These are phyloP conservation scores for Hirsutella thompsonii DNA, from an alignment of 2,329 filamentous ascomycete genomes.

Conservation along the genomic window DNA sequence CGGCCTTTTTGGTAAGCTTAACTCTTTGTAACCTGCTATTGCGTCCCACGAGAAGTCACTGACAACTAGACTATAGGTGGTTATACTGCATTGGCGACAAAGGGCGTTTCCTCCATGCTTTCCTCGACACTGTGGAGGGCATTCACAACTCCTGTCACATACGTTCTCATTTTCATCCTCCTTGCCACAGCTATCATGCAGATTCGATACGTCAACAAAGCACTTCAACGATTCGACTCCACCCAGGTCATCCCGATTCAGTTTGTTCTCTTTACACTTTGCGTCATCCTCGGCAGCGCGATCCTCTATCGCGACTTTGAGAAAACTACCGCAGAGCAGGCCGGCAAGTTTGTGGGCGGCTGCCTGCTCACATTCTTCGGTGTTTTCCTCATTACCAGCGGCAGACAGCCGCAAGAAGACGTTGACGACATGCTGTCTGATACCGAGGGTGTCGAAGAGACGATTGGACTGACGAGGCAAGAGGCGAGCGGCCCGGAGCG, in stretches of 20 bases:
- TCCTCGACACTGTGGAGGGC: conserved; percentile 82
- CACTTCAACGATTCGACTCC: conserved; percentile 84
- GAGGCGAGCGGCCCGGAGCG: conserved; percentile 13
- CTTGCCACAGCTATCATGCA: conserved; percentile 85
- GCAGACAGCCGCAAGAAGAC: conserved; percentile 49
- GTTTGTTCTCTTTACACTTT: conserved; percentile 92
- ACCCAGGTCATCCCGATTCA: conserved; percentile 97
- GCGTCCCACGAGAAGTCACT: not conserved
- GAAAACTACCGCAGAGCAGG: conserved; percentile 58
- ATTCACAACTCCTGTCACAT: conserved; percentile 85
- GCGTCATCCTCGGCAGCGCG: conserved; percentile 87
- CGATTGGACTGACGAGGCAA: conserved; percentile 46
- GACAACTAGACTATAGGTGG: conserved; percentile 44
- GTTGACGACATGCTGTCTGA: conserved; percentile 41
- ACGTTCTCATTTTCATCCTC: conserved; percentile 68
- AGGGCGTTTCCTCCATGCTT: conserved; percentile 88
- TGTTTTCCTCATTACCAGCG: conserved; percentile 94
- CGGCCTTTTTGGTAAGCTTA: conserved; percentile 67
- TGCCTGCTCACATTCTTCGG: conserved; percentile 89
- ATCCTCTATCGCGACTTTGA: conserved; percentile 93
- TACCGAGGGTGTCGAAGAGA: conserved; percentile 48
- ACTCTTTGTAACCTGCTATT: conserved; percentile 1
- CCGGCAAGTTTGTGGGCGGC: conserved; percentile 76
- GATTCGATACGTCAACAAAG: conserved; percentile 87
- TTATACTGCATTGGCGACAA: conserved; percentile 93